Conservation (phyloP, 257 asterid species). For the Solanum commersonii region DNA sequence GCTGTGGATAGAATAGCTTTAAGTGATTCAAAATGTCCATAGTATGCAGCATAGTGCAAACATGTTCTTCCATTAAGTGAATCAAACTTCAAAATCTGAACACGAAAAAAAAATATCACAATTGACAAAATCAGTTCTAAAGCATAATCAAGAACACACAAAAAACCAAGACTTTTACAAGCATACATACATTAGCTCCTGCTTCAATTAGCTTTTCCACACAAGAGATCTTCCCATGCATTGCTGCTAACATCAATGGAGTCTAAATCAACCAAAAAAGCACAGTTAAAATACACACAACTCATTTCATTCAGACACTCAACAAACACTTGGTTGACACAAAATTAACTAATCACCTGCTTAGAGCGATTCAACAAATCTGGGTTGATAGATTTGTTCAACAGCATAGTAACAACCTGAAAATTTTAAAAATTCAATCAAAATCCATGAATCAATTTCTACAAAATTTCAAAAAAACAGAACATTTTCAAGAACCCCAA, state of each 20-base stretch:
- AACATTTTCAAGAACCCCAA: slow-evolving; percentile 26
- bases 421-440: slow-evolving; percentile 7
- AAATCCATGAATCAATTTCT: slow-evolving; percentile 3
- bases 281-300: background rate
- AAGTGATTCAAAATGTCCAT: slow-evolving; percentile 83
- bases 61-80: slow-evolving; percentile 85
- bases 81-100: slow-evolving; percentile 89
- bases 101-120: background rate
- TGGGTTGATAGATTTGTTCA: slow-evolving; percentile 69
- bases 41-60: slow-evolving; percentile 96
- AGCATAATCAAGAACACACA: slow-evolving; percentile 2
- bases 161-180: background rate
- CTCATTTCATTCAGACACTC: background rate
- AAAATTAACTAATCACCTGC: slow-evolving; percentile 33
- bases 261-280: slow-evolving; percentile 40
- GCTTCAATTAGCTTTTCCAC: slow-evolving; percentile 77
- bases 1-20: slow-evolving; percentile 67
- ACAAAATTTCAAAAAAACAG: background rate
- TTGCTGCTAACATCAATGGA: slow-evolving; percentile 98
- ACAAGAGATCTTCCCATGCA: slow-evolving; percentile 92
- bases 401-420: slow-evolving; percentile 68
- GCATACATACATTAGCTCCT: slow-evolving; percentile 75
- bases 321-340: background rate
- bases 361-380: slow-evolving; percentile 78
- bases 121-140: background rate